Conservation (phyloP, 495 filamentous ascomycete genomes). For the Talaromyces liani region DNA sequence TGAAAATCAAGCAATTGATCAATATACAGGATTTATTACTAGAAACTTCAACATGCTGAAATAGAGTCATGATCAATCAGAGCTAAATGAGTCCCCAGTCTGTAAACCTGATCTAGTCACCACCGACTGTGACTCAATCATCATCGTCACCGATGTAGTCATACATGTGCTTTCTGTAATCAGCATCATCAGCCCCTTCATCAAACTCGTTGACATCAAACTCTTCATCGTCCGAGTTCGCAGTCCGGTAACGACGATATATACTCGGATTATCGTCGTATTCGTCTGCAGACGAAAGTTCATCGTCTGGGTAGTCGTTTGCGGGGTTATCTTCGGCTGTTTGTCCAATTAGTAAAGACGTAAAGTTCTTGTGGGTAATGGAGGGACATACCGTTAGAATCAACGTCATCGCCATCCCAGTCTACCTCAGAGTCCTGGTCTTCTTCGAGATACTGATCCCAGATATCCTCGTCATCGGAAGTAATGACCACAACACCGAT, state of each 20-base stretch:
- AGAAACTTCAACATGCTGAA: neutral
- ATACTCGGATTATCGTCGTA: constrained; percentile 42
- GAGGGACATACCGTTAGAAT: constrained; percentile 46
- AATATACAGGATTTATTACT: neutral
- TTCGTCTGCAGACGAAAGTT: constrained; percentile 51
- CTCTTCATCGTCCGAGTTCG: constrained; percentile 49
- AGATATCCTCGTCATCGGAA: constrained; percentile 48
- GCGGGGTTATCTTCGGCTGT: constrained; percentile 58
- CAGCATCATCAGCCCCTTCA: constrained; percentile 29
- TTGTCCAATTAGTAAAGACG: constrained; percentile 9
- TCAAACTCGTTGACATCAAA: constrained; percentile 44
- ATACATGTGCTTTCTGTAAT: neutral
- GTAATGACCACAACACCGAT: constrained; percentile 54
- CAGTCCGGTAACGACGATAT: constrained; percentile 33
- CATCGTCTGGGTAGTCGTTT: constrained; percentile 64
- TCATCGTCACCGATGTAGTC: constrained; percentile 21
- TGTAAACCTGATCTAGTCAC: too few species aligned
- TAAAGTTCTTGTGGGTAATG: neutral
- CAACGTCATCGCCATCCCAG: constrained; percentile 54
- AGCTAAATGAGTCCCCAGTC: too few species aligned
- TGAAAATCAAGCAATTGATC: constrained; percentile 4
- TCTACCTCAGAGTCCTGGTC: constrained; percentile 41
- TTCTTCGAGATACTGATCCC: constrained; percentile 49
- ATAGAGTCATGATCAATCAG: neutral
- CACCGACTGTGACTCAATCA: neutral